These are phyloP conservation scores for Leccinum pachyderme DNA, from an alignment of 1,284 basidiomycete genomes.

Conservation along the genomic window DNA sequence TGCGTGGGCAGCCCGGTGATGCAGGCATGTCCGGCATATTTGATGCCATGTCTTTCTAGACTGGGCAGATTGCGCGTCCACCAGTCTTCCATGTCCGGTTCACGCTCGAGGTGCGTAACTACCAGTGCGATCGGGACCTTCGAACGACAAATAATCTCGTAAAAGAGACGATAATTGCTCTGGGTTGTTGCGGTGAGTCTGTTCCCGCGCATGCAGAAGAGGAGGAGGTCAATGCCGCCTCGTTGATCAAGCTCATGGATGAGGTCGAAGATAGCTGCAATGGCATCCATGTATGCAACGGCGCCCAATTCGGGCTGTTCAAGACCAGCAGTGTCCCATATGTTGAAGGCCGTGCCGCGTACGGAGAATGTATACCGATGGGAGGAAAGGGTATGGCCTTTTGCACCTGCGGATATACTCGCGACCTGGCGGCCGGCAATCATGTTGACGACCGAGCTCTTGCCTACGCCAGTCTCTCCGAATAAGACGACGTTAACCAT, in stretches of 20 bases:
- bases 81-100: slow-evolving; percentile 33
- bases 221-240: slow-evolving; percentile 37
- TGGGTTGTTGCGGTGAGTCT: slow-evolving; percentile 32
- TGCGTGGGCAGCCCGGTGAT: slow-evolving; percentile 31
- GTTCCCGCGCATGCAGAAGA: slow-evolving; percentile 37
- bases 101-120: slow-evolving; percentile 37
- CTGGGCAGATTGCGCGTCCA: slow-evolving; percentile 23
- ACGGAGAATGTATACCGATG: slow-evolving; percentile 24
- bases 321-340: slow-evolving; percentile 40
- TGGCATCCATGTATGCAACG: slow-evolving; percentile 28
- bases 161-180: slow-evolving; percentile 37
- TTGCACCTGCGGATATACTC: slow-evolving; percentile 14
- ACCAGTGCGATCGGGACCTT: slow-evolving; percentile 36
- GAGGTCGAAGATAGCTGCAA: slow-evolving; percentile 33
- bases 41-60: slow-evolving; percentile 27
- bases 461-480: slow-evolving; percentile 27
- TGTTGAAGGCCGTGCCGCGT: slow-evolving; percentile 15
- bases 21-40: slow-evolving; percentile 33
- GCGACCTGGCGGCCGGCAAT: slow-evolving; percentile 24
- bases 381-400: slow-evolving; percentile 23
- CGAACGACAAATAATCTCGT: slow-evolving; percentile 32
- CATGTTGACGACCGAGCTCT: slow-evolving; percentile 29
- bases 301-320: slow-evolving; percentile 32
- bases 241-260: slow-evolving; percentile 28
- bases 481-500: slow-evolving; percentile 30